Evolutionary conservation across 352 stramenopile genomes (phyloP), one percentile per base, ranked within the genome.

Genomic region (Phytopythium montanum): DNA sequence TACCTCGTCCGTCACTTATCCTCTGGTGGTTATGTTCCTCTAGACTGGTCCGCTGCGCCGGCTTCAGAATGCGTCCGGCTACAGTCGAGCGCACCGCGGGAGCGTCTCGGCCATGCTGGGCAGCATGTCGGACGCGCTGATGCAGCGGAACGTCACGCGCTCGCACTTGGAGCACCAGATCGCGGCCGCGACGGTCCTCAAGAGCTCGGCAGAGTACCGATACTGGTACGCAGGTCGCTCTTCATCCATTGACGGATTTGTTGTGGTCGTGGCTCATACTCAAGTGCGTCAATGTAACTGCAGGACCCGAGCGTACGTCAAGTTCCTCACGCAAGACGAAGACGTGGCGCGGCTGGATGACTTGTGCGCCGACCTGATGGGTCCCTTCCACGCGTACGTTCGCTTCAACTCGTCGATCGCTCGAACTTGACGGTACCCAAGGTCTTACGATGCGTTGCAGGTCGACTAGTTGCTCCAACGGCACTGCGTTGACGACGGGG

Each of bases 101-200:
- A 74, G 87, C 16, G 69, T 76, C 54, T 90, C 81, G 2, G 79
- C 73, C 23, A 90, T 94, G 80, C 64, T 95, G 9, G 75, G 75
- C 16, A 76, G 77, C 16, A 84, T 92, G 69, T 79, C 78, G 0
- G 85, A 95, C 53, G 66, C 81, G 2, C 59, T 92, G 19, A 76
- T 82, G 46, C 87, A 95, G 68, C 81, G 84, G 50, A 92, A 89
- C 50, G 69, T 95, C 25, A 95, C 87, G 10, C 79, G 87, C 21
- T 81, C 82, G 19, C 87, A 95, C 61, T 68, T 95, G 14, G 87
- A 95, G 60, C 87, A 95, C 50, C 87, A 95, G 59, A 69, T 93
- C 21, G 82, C 83, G 9, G 66, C 81, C 19, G 62, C 80, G 0
- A 53, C 90, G 2, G 69, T 81, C 8, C 64, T 95, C 14, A 83